Base-by-base conservation (phyloP, 345 rosid genomes). In the Sisymbrium irio region DNA sequence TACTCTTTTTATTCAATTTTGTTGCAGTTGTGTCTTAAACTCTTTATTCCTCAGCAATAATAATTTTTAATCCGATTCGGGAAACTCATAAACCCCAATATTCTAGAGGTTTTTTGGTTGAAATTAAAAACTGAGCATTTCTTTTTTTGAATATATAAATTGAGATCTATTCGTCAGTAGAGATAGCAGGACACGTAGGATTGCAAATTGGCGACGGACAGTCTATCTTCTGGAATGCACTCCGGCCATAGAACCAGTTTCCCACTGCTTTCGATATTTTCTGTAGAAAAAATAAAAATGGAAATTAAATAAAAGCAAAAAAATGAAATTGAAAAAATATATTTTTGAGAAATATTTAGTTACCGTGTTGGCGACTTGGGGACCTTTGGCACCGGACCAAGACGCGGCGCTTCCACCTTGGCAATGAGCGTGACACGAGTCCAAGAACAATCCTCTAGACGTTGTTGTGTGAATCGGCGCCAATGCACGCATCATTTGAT, bases 401-500 rank as follows among this genome's bases (percentile, higher is more conserved):
- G 87, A 82, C 36, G 77, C 91, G 42, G 86, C 93, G 61, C 57
- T 80, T 67, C 83, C 97, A 1, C 86, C 78, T 81, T 91, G 98
- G 77, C 98, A 94, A 63, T 94, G 97, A 49, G 89, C 84, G 54
- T 83, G 85, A 81, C 98, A 94, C n/a, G 94, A 82, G 51, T 94
- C 90, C 59, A 94, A 81, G 74, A 83, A 94, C 79, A 94, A 40
- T 42, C 98, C 98, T 64, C 81, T 77, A 2, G 88, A 71, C 4
- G 89, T 46, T 12, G 92, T 84, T 41, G 27, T 85, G 28, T 80
- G 81, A 11, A 86, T 40, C 58, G 74, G 79, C 3, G 71, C 50
- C 72, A 94, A 28, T 3, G 97, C 86, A 15, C 27, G 76, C 81
- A 94, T 68, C 79, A 91, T 83, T 65, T 81, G 82, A 60, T 20